Evolutionary conservation across 2,329 filamentous ascomycete genomes (phyloP), one percentile per base, ranked within the genome.

Genomic region (Aspergillaceae sp.): DNA sequence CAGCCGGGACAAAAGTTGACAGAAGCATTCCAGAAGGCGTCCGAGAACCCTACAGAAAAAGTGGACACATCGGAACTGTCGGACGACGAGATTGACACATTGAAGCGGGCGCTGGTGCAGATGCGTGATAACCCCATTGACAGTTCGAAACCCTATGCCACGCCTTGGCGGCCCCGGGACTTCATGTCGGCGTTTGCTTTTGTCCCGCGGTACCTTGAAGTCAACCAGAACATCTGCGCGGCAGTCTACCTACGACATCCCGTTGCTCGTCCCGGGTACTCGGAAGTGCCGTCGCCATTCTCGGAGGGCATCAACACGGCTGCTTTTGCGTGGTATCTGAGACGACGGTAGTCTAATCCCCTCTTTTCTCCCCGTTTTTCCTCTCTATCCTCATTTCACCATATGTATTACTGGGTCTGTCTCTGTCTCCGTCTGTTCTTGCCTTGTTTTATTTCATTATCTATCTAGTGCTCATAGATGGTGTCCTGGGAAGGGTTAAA

Each of bases 241-340:
- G 92, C 92, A 7, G 89, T 98, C 36, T 98, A 98, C 67, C 72
- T 98, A 51, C 79, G 92, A 48, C 91, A 98, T 72, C 92, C 92
- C 0, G 91, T 97, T 38, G 92, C 88, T 28, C 78, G 90, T 50
- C 84, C 84, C 2, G 89, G 90, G 7, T 60, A 80, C 54, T 83
- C 86, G 3, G 92, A 91, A 67, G 84, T 91, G 50, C 91, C 91
- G 1, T 88, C 87, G 27, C 91, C 91, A 11, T 96, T 89, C 68
- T 69, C 73, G 43, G 73, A 78, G 47, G 72, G 80, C 53, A 77
- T 83, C n/a, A 83, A 78, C 63, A 87, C 89, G 66, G 71, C 94
- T 62, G 88, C 89, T 0, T 94, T 90, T 68, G 90, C 87, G 67
- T 98, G 91, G 91, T 98, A 97, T 68, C 68, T 97, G 70, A 77